Percentiles rank a stretch among this genome's conserved stretches.
Evolutionary conservation across 345 rosid genomes (phyloP).

Genomic region (Linum lewisii): DNA sequence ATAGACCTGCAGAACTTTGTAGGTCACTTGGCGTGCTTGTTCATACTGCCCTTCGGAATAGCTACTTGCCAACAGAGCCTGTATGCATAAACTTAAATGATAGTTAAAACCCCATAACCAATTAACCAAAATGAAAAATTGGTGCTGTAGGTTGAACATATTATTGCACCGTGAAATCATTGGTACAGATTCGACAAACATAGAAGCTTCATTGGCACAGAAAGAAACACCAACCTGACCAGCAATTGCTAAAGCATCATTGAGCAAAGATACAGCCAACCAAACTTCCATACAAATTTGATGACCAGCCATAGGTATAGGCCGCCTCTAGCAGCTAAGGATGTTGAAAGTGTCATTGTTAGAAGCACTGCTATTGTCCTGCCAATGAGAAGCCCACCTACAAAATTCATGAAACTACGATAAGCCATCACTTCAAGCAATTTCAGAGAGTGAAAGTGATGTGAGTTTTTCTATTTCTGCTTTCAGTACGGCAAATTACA

Average conservation of each 20-base stretch:
- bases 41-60: constrained; percentile 66
- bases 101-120: background rate
- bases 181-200: background rate
- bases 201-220: background rate
- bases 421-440: background rate
- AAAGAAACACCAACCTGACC: constrained; percentile 53
- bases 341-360: constrained; percentile 75
- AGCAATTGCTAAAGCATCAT: constrained; percentile 92
- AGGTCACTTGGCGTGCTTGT: constrained; percentile 54
- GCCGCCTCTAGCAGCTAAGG: constrained; percentile 78
- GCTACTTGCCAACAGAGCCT: constrained; percentile 80
- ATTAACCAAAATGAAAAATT: background rate
- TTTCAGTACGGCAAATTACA: background rate
- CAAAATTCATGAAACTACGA: constrained; percentile 10
- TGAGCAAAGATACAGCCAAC: constrained; percentile 84
- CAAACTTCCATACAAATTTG: constrained; percentile 84
- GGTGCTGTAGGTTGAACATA: too few relatives aligned
- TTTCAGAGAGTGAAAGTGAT: background rate
- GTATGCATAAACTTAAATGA: constrained; percentile 11
- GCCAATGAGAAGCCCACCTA: constrained; percentile 89
- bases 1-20: constrained; percentile 55
- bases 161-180: background rate
- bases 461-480: background rate
- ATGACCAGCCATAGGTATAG: constrained; percentile 87
- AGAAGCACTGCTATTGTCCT: constrained; percentile 76